Evolutionary conservation across 139 green algal species (phyloP).

Genomic region (Micromonas pusilla): DNA sequence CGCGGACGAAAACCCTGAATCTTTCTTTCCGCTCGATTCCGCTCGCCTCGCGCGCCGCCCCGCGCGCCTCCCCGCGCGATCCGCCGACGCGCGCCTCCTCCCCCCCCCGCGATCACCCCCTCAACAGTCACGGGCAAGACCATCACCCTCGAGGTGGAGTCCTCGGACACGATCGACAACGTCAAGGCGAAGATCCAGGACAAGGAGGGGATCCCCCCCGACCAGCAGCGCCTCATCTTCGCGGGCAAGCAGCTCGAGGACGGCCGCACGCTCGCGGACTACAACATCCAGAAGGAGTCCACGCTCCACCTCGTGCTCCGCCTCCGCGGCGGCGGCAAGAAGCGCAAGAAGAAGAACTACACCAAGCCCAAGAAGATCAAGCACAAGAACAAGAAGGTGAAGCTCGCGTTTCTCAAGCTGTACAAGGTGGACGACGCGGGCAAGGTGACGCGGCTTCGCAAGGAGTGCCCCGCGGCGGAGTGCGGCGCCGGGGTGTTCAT

Average conservation of each 20-base stretch:
- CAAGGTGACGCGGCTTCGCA: constrained; percentile 93
- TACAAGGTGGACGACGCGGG: constrained; percentile 92
- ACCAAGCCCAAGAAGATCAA: constrained; percentile 99
- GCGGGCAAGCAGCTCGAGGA: constrained; percentile 97
- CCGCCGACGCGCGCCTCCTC: too few species aligned
- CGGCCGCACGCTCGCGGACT: constrained; percentile 88
- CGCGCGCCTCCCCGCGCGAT: too few species aligned
- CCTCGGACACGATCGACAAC: constrained; percentile 44
- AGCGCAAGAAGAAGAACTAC: constrained; percentile 99
- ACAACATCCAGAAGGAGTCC: constrained; percentile 93
- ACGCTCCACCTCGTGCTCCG: constrained; percentile 59
- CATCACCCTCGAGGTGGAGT: constrained; percentile 40
- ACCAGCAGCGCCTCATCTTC: constrained; percentile 97
- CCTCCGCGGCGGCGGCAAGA: constrained; percentile 94
- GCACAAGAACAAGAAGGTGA: constrained; percentile 99
- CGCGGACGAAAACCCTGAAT: too few species aligned
- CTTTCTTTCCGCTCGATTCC: too few species aligned
- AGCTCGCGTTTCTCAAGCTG: constrained; percentile 74
- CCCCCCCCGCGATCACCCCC: background rate
- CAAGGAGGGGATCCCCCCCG: constrained; percentile 72
- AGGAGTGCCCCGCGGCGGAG: constrained; percentile 77
- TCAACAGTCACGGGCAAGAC: constrained; percentile 49
- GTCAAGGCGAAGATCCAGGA: constrained; percentile 59
- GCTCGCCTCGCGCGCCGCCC: too few species aligned
- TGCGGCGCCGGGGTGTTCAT: constrained; percentile 97